Conservation (phyloP, 129 eudicot genomes). For the Escallonia rubra region DNA sequence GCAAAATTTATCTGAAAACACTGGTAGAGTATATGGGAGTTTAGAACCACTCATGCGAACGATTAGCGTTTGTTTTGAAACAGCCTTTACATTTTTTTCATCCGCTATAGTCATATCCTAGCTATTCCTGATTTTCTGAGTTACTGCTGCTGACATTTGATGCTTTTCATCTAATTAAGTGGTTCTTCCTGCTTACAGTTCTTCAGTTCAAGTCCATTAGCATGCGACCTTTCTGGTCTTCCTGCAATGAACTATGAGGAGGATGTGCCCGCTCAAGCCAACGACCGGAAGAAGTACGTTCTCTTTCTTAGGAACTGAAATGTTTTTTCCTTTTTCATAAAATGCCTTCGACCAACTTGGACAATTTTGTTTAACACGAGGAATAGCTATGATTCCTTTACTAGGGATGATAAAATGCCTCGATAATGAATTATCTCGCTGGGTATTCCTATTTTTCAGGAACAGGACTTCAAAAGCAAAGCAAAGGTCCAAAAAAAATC, state of each 20-base stretch:
- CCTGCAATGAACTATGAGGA: constrained; percentile 41
- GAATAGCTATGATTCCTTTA: too few relatives aligned
- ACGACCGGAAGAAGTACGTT: constrained; percentile 43
- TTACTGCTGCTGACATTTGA: background rate
- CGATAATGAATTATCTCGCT: background rate
- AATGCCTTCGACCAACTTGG: too few relatives aligned
- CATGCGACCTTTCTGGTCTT: constrained; percentile 54
- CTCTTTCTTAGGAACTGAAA: background rate
- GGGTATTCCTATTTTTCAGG: constrained; percentile 11
- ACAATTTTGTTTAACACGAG: too few relatives aligned
- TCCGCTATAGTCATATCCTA: too few relatives aligned
- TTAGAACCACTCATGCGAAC: too few relatives aligned
- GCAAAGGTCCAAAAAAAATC: constrained; percentile 28
- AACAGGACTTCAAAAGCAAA: constrained; percentile 29
- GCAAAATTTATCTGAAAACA: too few relatives aligned
- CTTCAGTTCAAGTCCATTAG: constrained; percentile 58
- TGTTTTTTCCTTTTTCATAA: background rate
- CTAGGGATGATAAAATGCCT: background rate
- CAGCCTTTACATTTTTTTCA: too few relatives aligned
- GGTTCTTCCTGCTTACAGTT: constrained; percentile 37
- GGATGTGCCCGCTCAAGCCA: constrained; percentile 36
- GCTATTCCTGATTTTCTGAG: background rate
- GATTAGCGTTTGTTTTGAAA: too few relatives aligned
- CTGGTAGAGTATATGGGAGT: too few relatives aligned
- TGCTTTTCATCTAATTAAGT: background rate